Evolutionary conservation across 2,329 filamentous ascomycete species (phyloP), one percentile per base, ranked within the genome.

Genomic region (Nigrograna mackinnonii): DNA sequence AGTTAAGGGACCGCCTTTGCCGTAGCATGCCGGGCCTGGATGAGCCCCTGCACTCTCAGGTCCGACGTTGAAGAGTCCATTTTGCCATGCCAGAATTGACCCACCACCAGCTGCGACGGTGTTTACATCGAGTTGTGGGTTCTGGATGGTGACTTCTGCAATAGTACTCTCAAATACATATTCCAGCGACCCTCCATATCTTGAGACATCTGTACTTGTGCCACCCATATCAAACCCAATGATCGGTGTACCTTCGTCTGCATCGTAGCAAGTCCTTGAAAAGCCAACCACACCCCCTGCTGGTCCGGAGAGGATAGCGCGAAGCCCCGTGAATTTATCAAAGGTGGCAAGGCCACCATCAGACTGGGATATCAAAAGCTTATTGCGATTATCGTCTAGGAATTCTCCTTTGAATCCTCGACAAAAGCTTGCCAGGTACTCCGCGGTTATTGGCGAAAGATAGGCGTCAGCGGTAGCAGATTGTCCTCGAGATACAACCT

Each of bases 171-270:
- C 11, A 17, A 12, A 13, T 12, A 17, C 9, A 9, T 13, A 17
- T 9, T 33, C 31, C 3, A 13, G 18, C 2, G 16, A 33, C 18
- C 31, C 31, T 12, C 9, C 31, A 17, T 13, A 33, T 17, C 31
- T 11, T 9, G 31, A 33, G 11, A 33, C 31, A 33, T 33, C 31
- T 12, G 31, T 33, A 17, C 31, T 33, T 17, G 31, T 33, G 11
- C 31, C 31, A 17, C 31, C 31, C 31, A 33, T 33, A 17, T 33
- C 31, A 33, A 33, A 33, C 11, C 31, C 31, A 17, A 33, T 33
- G 9, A 33, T 9, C 16, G 31, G 31, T 17, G 11, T 33, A 9
- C 16, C 16, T 9, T 17, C 11, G 11, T 12, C 18, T 12, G 9
- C 31, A 17, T 33, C 31, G 16, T 14, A 33, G 16, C 31, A 33